These are phyloP conservation scores for Castanospermum australe DNA, from an alignment of 306 rosid genomes.

Conservation along the genomic window DNA sequence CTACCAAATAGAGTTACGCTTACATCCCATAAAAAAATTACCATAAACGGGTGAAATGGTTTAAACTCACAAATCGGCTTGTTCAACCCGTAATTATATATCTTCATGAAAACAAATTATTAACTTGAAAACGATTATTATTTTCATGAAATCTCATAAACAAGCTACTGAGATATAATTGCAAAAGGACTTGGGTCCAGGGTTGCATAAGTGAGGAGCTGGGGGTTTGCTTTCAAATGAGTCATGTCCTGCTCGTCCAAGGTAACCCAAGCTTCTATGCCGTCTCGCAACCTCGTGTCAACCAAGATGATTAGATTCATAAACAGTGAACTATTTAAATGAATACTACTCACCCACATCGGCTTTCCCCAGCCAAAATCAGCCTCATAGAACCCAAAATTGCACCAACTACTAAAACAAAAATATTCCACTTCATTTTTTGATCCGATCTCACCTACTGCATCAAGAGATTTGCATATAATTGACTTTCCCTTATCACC, in stretches of 20 bases:
- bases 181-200: conserved; percentile 29
- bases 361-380: conserved; percentile 51
- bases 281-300: conserved; percentile 20
- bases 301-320: conserved; percentile 21
- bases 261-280: conserved; percentile 40
- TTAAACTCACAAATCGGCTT: too few relatives aligned
- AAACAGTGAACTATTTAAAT: background rate
- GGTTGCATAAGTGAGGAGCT: conserved; percentile 18
- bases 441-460: background rate
- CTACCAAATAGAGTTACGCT: too few relatives aligned
- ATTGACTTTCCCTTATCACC: conserved; percentile 1
- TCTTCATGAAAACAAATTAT: background rate
- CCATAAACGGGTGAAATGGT: background rate
- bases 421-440: conserved; percentile 7
- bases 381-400: conserved; percentile 25
- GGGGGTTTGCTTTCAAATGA: background rate
- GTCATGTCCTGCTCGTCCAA: conserved; percentile 19
- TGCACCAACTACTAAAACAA: conserved; percentile 36
- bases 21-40: too few relatives aligned
- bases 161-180: too few relatives aligned
- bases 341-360: conserved; percentile 28
- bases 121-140: background rate
- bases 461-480: background rate
- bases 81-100: background rate
- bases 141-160: background rate